These are phyloP conservation scores for Proliferodiscus dingleyae DNA, from an alignment of 2,329 filamentous ascomycete species.

Conservation along the genomic window DNA sequence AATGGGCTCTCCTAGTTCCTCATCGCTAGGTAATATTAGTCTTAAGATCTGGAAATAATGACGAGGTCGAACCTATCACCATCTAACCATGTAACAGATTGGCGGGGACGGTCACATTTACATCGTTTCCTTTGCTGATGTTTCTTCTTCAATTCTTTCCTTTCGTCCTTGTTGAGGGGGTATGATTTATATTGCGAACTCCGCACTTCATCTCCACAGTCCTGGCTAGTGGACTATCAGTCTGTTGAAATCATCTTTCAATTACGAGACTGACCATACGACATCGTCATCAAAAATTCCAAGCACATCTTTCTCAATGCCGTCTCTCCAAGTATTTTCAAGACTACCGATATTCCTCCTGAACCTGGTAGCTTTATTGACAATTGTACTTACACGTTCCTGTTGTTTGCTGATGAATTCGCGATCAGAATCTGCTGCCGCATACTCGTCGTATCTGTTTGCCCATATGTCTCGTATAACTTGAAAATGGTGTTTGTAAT, in stretches of 20 bases:
- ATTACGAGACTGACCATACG: constrained; percentile 5
- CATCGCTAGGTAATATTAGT: constrained; percentile 5
- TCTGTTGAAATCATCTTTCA: neutral
- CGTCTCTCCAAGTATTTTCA: constrained; percentile 6
- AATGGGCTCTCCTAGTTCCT: constrained; percentile 2
- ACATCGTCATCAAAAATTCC: constrained; percentile 3
- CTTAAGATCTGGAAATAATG: neutral
- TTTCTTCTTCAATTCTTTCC: constrained; percentile 1
- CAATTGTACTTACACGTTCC: constrained; percentile 4
- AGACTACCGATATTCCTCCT: constrained; percentile 3
- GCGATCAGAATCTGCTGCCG: constrained; percentile 2
- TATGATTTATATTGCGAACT: constrained; percentile 4
- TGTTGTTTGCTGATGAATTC: constrained; percentile 1
- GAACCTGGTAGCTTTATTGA: neutral
- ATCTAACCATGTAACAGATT: neutral
- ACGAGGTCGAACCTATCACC: constrained; percentile 5
- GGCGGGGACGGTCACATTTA: neutral
- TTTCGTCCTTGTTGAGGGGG: constrained; percentile 2
- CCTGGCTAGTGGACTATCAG: neutral
- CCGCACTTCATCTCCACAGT: constrained; percentile 6
- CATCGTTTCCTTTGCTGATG: neutral
- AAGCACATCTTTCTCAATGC: constrained; percentile 2
- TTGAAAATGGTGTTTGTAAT: constrained; percentile 6
- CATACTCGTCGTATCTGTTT: constrained; percentile 8
- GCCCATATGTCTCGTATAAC: constrained; percentile 9